phyloP scores from a whole-genome alignment of 176 grass and related monocot species.

The Phragmites australis region DNA sequence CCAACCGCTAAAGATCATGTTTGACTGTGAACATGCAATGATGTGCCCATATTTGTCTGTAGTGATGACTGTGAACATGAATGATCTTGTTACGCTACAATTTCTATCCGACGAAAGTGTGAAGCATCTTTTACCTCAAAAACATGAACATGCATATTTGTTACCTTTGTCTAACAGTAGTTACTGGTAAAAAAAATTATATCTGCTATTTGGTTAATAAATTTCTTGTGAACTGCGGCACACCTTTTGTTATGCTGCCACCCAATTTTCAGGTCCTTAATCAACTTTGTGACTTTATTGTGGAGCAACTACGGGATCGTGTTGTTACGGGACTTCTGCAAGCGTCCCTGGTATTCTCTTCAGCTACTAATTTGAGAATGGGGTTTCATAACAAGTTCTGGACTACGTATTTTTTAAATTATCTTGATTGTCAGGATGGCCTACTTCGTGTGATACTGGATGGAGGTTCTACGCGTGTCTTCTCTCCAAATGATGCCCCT shows the following conservation, averaged over 20 bases:
- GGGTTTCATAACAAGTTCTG: constrained; percentile 15
- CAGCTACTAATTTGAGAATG: constrained; percentile 16
- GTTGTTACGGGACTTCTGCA: constrained; percentile 96
- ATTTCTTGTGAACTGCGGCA: constrained; percentile 22
- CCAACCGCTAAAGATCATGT: constrained; percentile 2
- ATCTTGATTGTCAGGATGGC: constrained; percentile 67
- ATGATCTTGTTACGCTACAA: not conserved
- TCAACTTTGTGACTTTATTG: constrained; percentile 83
- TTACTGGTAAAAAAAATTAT: not conserved
- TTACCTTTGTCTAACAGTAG: not conserved
- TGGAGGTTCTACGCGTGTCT: constrained; percentile 86
- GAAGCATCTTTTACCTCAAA: constrained; percentile 13
- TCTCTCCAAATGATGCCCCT: constrained; percentile 68
- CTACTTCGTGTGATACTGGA: constrained; percentile 93
- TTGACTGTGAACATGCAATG: constrained; percentile 22
- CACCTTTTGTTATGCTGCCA: constrained; percentile 18
- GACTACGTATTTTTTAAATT: constrained; percentile 30
- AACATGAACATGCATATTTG: not conserved
- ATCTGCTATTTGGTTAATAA: constrained; percentile 8
- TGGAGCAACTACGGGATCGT: constrained; percentile 90
- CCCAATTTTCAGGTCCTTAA: constrained; percentile 76
- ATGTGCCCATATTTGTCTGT: not conserved
- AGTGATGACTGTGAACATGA: too few species aligned
- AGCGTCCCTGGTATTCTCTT: constrained; percentile 82
- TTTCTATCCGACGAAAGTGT: constrained; percentile 2